Conservation (phyloP, 2,329 filamentous ascomycete species). For the Lecanosticta acicola region DNA sequence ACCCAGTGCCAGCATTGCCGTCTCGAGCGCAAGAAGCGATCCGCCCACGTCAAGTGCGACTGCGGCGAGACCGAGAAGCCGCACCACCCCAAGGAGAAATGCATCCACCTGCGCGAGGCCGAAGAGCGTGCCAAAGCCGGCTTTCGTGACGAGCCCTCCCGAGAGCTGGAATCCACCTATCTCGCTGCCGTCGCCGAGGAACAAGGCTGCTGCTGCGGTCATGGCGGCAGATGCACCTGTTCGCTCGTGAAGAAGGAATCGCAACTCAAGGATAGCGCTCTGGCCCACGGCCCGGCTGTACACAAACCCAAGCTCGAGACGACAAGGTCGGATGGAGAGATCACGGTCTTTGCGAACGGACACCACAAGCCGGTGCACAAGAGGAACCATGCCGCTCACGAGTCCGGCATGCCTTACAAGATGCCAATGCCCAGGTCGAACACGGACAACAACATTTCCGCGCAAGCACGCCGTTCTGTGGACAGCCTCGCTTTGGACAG, state of each 20-base stretch:
- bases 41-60: constrained; percentile 92
- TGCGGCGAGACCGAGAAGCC: constrained; percentile 76
- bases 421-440: constrained; percentile 54
- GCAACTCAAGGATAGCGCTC: constrained; percentile 22
- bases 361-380: constrained; percentile 61
- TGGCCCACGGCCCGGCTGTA: constrained; percentile 39
- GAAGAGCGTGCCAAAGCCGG: constrained; percentile 32
- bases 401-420: constrained; percentile 58
- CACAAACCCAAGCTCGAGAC: constrained; percentile 53
- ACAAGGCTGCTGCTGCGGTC: constrained; percentile 49
- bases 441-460: constrained; percentile 42
- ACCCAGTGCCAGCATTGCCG: constrained; percentile 98
- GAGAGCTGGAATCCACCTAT: constrained; percentile 18
- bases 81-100: constrained; percentile 50
- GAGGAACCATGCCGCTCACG: constrained; percentile 59
- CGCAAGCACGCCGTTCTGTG: constrained; percentile 45
- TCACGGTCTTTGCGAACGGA: constrained; percentile 58
- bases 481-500: constrained; percentile 44
- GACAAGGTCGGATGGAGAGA: constrained; percentile 54
- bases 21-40: constrained; percentile 88
- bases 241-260: constrained; percentile 52
- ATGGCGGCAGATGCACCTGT: constrained; percentile 57
- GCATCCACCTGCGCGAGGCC: constrained; percentile 38
- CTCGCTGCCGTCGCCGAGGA: constrained; percentile 34
- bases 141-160: constrained; percentile 21